Percentiles rank a stretch among this genome's conserved stretches.
Evolutionary conservation across 2,329 filamentous ascomycete genomes (phyloP).

Genomic region (Cylindrodendrum hubeiense): DNA sequence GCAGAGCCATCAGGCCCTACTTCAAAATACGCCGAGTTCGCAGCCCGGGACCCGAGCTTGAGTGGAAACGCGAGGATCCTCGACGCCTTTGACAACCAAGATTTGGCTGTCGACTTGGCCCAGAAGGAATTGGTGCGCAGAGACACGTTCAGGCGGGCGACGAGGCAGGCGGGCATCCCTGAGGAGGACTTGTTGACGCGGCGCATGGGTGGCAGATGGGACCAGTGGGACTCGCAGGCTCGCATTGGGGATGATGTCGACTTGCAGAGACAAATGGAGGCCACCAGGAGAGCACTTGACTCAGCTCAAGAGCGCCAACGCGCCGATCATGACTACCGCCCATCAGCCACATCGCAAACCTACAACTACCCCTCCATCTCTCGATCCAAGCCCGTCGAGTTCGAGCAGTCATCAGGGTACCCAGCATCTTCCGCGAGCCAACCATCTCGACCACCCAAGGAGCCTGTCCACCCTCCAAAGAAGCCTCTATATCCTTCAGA

Average conservation of each 20-base stretch:
- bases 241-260: constrained; percentile 54
- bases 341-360: constrained; percentile 42
- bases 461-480: constrained; percentile 40
- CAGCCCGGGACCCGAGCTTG: constrained; percentile 72
- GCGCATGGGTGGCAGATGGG: constrained; percentile 60
- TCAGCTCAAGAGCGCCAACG: constrained; percentile 43
- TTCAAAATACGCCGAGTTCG: constrained; percentile 60
- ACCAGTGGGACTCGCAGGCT: constrained; percentile 52
- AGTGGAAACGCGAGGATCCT: constrained; percentile 70
- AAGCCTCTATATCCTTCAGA: constrained; percentile 32
- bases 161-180: constrained; percentile 67
- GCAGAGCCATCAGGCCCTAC: constrained; percentile 34
- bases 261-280: constrained; percentile 66
- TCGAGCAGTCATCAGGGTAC: constrained; percentile 47
- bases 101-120: constrained; percentile 82
- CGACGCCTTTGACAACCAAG: constrained; percentile 77
- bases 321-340: constrained; percentile 42
- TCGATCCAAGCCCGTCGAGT: constrained; percentile 62
- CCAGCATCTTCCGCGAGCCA: constrained; percentile 40
- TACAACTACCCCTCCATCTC: constrained; percentile 71
- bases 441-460: constrained; percentile 51
- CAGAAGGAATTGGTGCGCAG: constrained; percentile 78
- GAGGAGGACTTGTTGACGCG: constrained; percentile 69
- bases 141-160: constrained; percentile 70
- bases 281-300: constrained; percentile 62